Evolutionary conservation across 257 asterid species (phyloP), one percentile per base, ranked within the genome.

Genomic region (Anisodus acutangulus): DNA sequence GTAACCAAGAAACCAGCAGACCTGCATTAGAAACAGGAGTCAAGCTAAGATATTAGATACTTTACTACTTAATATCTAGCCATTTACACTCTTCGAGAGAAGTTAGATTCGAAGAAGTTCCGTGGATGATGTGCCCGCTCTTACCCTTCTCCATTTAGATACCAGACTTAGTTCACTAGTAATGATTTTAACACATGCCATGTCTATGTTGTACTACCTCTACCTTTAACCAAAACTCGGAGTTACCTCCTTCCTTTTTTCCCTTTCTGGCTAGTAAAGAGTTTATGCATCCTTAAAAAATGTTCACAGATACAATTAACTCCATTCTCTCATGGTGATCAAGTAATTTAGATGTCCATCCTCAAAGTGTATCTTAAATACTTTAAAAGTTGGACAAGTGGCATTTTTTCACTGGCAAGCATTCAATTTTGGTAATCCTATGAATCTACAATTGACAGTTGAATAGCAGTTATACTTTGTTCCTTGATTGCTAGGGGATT

Each of bases 1-100:
- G 86, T 97, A 97, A 1, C 98, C 98, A 83, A 95, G 93, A 47
- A 91, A 88, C 99, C 99, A 97, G 69, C 98, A 93, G 35, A 90
- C 98, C 99, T 97, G 94, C n/a, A 53, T n/a, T 19, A 57, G 60
- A 62, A 26, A 51, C 81, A 26, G 8, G 2, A 26, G 15, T 22
- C 47, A 22, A 76, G 63, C 22, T 59, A 2, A 59, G 66, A 59
- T 9, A 59, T 59, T 5, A 26, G 7, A 59, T 7, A n/a, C 4
- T 59, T 17, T 2, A 59, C 12, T 31, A 31, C 35, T 1, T 31
- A 31, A 31, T 55, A 55, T 15, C 62, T 13, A 55, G 19, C 8
- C 35, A 31, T 31, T 31, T 31, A 31, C 35, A 35, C 35, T 35
- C 74, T 12, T 41, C 0, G 43, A 68, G 53, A 39, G 22, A 68